These are phyloP conservation scores for Fusarium falciforme DNA, from an alignment of 2,329 filamentous ascomycete genomes.

Conservation along the genomic window DNA sequence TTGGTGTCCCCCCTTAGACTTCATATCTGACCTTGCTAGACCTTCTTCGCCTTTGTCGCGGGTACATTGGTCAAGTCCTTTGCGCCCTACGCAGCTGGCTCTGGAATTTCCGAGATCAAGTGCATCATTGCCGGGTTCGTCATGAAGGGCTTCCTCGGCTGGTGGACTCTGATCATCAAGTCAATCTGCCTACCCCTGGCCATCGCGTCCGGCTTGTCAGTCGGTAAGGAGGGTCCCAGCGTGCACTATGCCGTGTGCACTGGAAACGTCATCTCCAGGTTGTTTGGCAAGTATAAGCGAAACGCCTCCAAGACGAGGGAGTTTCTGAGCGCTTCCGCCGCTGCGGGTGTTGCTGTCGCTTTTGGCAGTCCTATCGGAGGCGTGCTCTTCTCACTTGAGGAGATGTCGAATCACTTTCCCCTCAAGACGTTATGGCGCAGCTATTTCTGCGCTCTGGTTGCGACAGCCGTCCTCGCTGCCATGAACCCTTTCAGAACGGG, in stretches of 20 bases:
- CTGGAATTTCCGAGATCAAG: conserved; percentile 98
- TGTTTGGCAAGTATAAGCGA: conserved; percentile 91
- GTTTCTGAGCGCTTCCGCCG: conserved; percentile 93
- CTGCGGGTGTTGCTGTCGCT: conserved; percentile 93
- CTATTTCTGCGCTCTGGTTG: conserved; percentile 97
- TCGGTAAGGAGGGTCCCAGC: conserved; percentile 97
- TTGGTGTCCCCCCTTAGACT: background rate
- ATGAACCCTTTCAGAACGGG: conserved; percentile 99
- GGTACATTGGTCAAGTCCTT: conserved; percentile 89
- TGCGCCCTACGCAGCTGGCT: conserved; percentile 95
- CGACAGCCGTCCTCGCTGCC: conserved; percentile 88
- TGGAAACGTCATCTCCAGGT: conserved; percentile 92
- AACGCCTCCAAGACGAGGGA: conserved; percentile 96
- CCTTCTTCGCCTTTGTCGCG: conserved; percentile 82
- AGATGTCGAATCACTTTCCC: conserved; percentile 97
- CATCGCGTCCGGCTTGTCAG: conserved; percentile 92
- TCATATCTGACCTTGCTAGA: conserved; percentile 55
- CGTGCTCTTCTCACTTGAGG: conserved; percentile 95
- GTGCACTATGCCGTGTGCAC: conserved; percentile 99
- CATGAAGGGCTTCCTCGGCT: conserved; percentile 97
- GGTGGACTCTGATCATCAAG: conserved; percentile 93
- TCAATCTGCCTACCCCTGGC: conserved; percentile 89
- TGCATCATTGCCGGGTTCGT: conserved; percentile 99
- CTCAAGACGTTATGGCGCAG: conserved; percentile 98
- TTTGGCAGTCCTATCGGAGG: conserved; percentile 98